Percentiles rank a stretch among this genome's conserved stretches.
Evolutionary conservation across 2,329 filamentous ascomycete genomes (phyloP).

Genomic region (Colletotrichum orchidophilum): DNA sequence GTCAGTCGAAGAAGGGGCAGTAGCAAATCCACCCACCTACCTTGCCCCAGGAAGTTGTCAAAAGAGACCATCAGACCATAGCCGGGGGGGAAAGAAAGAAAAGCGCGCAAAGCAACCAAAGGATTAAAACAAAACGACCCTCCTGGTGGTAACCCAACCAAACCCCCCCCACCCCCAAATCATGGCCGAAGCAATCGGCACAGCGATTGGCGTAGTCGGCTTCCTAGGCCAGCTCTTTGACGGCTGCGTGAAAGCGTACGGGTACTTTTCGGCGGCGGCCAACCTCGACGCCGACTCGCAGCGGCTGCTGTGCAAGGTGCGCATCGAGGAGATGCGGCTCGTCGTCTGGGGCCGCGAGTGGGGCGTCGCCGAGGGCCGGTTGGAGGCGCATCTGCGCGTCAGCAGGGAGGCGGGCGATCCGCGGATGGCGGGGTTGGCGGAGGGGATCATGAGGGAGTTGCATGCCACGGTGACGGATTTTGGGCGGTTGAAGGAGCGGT

Average conservation of each 20-base stretch:
- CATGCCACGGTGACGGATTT: background rate
- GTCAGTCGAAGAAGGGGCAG: no score
- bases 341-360: slow-evolving; percentile 58
- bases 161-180: background rate
- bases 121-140: no score
- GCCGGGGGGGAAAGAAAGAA: no score
- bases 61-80: no score
- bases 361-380: slow-evolving; percentile 55
- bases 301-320: slow-evolving; percentile 56
- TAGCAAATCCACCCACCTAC: no score
- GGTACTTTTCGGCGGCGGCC: slow-evolving; percentile 53
- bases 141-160: no score
- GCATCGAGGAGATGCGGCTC: slow-evolving; percentile 60
- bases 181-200: slow-evolving; percentile 48
- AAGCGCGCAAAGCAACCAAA: no score
- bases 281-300: slow-evolving; percentile 54
- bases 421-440: background rate
- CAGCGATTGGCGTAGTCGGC: slow-evolving; percentile 54
- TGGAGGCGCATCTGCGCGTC: slow-evolving; percentile 52
- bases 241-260: slow-evolving; percentile 56
- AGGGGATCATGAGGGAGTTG: background rate
- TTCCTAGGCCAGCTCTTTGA: slow-evolving; percentile 57
- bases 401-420: slow-evolving; percentile 37
- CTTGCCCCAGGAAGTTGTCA: no score
- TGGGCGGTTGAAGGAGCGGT: background rate